Evolutionary conservation across 139 green algal species (phyloP).

Genomic region (Bryopsis sp.): DNA sequence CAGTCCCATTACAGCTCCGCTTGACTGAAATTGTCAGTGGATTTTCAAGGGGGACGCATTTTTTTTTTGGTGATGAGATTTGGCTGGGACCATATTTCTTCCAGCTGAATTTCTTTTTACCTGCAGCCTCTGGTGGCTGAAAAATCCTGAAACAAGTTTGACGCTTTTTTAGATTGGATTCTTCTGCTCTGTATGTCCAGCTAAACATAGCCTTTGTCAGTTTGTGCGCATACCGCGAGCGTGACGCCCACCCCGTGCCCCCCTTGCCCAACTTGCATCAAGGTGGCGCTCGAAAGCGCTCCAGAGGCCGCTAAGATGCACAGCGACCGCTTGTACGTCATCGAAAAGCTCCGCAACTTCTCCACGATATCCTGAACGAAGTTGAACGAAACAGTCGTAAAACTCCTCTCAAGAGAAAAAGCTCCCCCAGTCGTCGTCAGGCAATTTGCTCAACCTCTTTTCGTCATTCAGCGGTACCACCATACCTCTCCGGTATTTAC

Average conservation of each 20-base stretch:
- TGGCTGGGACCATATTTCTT: no score
- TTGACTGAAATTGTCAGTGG: no score
- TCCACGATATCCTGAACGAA: slow-evolving; percentile 3
- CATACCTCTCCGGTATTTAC: neutral
- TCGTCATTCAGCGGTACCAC: neutral
- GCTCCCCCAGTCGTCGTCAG: neutral
- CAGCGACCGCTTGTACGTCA: slow-evolving; percentile 8
- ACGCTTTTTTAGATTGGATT: no score
- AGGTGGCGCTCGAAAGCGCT: slow-evolving; percentile 8
- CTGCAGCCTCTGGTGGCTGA: no score
- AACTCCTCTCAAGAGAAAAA: neutral
- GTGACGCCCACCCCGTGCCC: slow-evolving; percentile 9
- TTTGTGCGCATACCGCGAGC: neutral
- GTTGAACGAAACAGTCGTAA: neutral
- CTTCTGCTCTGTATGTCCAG: no score
- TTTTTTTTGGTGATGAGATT: no score
- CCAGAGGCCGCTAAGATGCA: slow-evolving; percentile 18
- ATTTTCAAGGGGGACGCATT: no score
- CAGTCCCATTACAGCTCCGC: no score
- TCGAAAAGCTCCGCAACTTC: neutral
- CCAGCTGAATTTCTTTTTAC: no score
- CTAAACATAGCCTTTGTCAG: no score
- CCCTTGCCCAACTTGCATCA: slow-evolving; percentile 19
- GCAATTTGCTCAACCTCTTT: neutral
- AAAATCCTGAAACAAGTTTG: no score